Base-by-base conservation (phyloP, 805 yeast genomes). In the Grigorovia humatica region DNA sequence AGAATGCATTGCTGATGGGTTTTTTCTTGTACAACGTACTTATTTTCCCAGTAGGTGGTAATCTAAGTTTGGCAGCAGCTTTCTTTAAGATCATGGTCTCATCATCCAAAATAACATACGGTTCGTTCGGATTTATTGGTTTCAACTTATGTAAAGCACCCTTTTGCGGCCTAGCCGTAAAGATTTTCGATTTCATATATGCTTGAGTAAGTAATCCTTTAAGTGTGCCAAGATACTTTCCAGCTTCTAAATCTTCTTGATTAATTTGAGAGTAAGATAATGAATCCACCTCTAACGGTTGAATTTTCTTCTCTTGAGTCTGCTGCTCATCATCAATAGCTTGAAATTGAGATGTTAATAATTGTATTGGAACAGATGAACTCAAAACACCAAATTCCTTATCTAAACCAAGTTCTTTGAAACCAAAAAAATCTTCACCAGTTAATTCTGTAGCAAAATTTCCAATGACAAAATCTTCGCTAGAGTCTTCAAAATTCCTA, bases 361-460 rank as follows among this genome's bases (percentile, higher is more conserved):
- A 72, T 67, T 91, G 96, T 45, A 95, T 73, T 1, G 99, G 99
- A 29, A 93, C 88, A 0, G 96, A 80, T 2, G 90, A 78, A 30
- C 90, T 84, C 48, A 89, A 69, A 64, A 91, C 72, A 11, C 91
- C 90, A 65, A 88, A 85, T 66, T 93, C 99, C 60, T 84, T 87
- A 61, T 91, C 98, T 50, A 93, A 71, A 0, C 99, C 99, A 47
- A 93, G 73, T 57, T 91, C 98, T 63, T 79, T 85, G 74, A 93
- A 95, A 0, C 99, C 99, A 71, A 95, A 95, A 76, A 90, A 93
- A 70, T 93, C 99, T 60, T 91, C 99, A 7, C 98, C 99, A 0
- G 72, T 67, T 42, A 93, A 71, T 54, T 90, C 96, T 59, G 80
- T 84, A 1, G 96, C 85, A 66, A 93, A 93, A 61, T 90, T 97